phyloP scores from a whole-genome alignment of 179 eudicot species.

The Vitellaria paradoxa region DNA sequence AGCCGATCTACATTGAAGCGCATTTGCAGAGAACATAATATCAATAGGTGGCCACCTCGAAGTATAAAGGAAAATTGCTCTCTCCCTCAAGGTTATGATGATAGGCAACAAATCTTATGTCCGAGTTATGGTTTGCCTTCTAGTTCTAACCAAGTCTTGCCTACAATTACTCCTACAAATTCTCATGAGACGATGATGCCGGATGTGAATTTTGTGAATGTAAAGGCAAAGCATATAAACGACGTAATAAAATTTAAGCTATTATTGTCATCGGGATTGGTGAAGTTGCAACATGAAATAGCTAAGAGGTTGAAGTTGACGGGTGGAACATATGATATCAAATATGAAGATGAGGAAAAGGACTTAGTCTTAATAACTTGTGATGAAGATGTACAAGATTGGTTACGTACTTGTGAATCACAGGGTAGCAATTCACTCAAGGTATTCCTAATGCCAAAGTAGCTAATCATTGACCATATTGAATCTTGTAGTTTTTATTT shows the following conservation, averaged over 20 bases:
- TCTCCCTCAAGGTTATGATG: too few relatives aligned
- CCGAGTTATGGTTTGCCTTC: too few relatives aligned
- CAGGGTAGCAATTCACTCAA: too few relatives aligned
- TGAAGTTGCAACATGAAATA: constrained; percentile 37
- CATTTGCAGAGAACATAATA: background rate
- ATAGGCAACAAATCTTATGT: too few relatives aligned
- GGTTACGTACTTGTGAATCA: background rate
- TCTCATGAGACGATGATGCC: too few relatives aligned
- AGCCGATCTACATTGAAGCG: constrained; percentile 17
- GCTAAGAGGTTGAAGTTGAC: constrained; percentile 34
- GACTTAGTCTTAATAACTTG: constrained; percentile 10
- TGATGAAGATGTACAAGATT: constrained; percentile 5
- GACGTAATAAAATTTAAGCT: constrained; percentile 46
- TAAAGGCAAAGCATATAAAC: constrained; percentile 47
- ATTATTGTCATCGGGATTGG: constrained; percentile 25
- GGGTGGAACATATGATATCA: background rate
- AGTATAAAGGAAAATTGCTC: too few relatives aligned
- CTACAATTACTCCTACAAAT: too few relatives aligned
- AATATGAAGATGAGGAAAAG: constrained; percentile 17
- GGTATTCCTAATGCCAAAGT: too few relatives aligned
- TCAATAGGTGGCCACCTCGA: constrained; percentile 12
- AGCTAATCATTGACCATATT: too few relatives aligned
- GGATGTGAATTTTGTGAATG: constrained; percentile 16
- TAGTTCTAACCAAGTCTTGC: too few relatives aligned
- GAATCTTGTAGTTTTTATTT: too few relatives aligned